Percentiles rank a stretch among this genome's conserved stretches.
phyloP scores from a whole-genome alignment of 345 rosid genomes.

The Salix udensis region DNA sequence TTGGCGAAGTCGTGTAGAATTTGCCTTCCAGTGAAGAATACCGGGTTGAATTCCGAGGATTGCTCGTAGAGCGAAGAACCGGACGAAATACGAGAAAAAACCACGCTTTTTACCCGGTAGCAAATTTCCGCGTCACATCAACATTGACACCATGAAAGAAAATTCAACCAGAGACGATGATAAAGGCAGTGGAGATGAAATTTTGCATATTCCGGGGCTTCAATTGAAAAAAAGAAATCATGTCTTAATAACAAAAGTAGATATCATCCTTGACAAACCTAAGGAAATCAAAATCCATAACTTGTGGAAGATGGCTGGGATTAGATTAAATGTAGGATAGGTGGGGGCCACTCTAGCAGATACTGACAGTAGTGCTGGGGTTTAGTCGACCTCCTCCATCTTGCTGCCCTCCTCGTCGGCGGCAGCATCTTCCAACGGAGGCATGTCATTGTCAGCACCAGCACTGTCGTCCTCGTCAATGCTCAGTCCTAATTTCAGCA shows the following conservation, averaged over 20 bases:
- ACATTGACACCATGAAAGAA: too few species aligned
- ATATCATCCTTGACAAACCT: too few species aligned
- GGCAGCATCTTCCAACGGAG: slow-evolving; percentile 11
- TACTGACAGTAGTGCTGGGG: not conserved
- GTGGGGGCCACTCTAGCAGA: not conserved
- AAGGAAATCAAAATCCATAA: not conserved
- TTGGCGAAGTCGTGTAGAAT: too few species aligned
- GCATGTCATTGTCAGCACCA: slow-evolving; percentile 7
- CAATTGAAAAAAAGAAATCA: not conserved
- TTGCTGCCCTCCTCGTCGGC: slow-evolving; percentile 12
- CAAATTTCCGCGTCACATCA: too few species aligned
- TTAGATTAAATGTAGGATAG: not conserved
- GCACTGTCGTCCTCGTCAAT: slow-evolving; percentile 16
- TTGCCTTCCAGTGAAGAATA: too few species aligned
- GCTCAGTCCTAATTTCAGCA: slow-evolving; percentile 14
- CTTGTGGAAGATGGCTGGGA: not conserved
- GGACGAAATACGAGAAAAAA: too few species aligned
- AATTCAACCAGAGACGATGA: too few species aligned
- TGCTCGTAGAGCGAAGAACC: too few species aligned
- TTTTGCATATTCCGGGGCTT: not conserved
- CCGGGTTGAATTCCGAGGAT: too few species aligned
- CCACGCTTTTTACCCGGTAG: too few species aligned
- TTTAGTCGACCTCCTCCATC: slow-evolving; percentile 23
- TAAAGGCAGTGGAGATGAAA: not conserved
- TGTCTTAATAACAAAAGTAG: not conserved